Conservation (phyloP, 2,329 filamentous ascomycete species). For the Colletotrichum lindemuthianum region DNA sequence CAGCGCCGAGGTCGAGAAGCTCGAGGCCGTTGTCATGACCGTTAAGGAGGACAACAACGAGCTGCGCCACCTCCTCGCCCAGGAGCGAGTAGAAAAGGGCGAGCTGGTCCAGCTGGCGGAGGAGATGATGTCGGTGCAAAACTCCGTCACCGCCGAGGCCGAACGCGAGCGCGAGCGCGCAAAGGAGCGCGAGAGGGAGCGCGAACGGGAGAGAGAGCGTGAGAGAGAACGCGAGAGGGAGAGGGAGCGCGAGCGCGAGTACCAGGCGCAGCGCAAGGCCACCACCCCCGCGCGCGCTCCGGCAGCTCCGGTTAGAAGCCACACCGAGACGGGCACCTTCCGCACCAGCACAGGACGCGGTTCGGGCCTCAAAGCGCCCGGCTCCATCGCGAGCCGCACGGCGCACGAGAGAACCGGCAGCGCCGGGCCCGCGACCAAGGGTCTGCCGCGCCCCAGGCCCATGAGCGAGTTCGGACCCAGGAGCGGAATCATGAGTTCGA, state of each 20-base stretch:
- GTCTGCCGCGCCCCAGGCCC: constrained; percentile 55
- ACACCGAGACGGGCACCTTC: constrained; percentile 53
- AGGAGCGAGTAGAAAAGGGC: constrained; percentile 83
- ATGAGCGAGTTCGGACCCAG: constrained; percentile 60
- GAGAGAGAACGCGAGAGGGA: constrained; percentile 26
- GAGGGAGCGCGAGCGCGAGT: constrained; percentile 10
- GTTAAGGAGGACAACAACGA: constrained; percentile 76
- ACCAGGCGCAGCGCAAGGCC: constrained; percentile 35
- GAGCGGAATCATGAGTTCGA: constrained; percentile 84
- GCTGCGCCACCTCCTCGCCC: constrained; percentile 73
- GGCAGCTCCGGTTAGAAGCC: constrained; percentile 37
- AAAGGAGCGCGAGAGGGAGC: constrained; percentile 14
- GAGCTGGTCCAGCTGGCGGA: constrained; percentile 84
- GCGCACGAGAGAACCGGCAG: constrained; percentile 60
- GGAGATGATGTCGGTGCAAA: constrained; percentile 81
- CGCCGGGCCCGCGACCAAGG: constrained; percentile 47
- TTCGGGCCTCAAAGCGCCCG: constrained; percentile 71
- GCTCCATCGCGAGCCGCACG: constrained; percentile 57
- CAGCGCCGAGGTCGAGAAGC: constrained; percentile 77
- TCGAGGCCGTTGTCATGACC: constrained; percentile 76
- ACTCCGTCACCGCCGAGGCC: constrained; percentile 48
- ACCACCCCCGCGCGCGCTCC: constrained; percentile 38
- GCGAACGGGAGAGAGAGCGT: constrained; percentile 21
- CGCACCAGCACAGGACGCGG: constrained; percentile 64
- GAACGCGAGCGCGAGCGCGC: constrained; percentile 19